Conservation (phyloP, 2,329 filamentous ascomycete species). For the Venturia pyrina region DNA sequence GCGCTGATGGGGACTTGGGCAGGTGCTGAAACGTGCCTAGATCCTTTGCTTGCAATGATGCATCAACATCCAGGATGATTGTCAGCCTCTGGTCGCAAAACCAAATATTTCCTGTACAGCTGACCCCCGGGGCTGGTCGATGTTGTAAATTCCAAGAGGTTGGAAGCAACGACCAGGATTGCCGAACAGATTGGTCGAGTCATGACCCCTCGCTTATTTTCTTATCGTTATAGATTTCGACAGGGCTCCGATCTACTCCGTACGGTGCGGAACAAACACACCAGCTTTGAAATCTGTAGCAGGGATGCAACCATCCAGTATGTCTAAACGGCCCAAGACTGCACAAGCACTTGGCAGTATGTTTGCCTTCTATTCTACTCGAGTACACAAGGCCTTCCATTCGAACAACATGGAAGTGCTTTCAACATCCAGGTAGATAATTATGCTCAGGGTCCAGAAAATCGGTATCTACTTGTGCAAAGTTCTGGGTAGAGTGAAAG, state of each 20-base stretch:
- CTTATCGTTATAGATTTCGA: no score
- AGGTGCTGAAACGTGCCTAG: not conserved
- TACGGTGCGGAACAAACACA: not conserved
- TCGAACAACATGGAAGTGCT: not conserved
- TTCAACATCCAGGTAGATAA: not conserved
- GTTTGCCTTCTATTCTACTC: not conserved
- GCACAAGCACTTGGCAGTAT: not conserved
- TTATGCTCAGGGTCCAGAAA: no score
- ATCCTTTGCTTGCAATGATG: not conserved
- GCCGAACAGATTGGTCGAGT: no score
- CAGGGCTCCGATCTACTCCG: no score
- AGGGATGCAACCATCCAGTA: not conserved
- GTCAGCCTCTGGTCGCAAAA: not conserved
- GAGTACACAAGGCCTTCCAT: not conserved
- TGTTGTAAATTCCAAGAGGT: not conserved
- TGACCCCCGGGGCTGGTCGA: no score
- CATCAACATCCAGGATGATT: not conserved
- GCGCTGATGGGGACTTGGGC: not conserved
- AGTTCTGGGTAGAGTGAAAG: not conserved
- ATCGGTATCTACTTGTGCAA: not conserved
- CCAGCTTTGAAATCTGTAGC: not conserved
- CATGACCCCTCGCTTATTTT: no score
- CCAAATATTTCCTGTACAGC: not conserved
- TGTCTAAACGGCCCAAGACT: not conserved
- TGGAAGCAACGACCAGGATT: not conserved